phyloP scores from a whole-genome alignment of 2,329 filamentous ascomycete genomes.

The Meredithiella fracta region DNA sequence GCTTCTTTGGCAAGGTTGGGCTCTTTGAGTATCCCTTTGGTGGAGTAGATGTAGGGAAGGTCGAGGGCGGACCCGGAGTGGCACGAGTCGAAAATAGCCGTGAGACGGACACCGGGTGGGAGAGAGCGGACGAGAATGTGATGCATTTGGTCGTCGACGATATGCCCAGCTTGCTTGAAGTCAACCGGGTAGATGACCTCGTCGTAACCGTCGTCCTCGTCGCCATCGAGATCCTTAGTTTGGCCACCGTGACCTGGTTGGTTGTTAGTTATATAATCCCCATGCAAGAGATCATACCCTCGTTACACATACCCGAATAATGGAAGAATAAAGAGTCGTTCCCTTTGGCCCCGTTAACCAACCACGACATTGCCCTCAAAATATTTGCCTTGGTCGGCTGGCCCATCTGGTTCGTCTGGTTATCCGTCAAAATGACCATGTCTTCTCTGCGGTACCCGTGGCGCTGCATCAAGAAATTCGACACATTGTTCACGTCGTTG shows the following conservation, averaged over 20 bases:
- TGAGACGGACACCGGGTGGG: slow-evolving; percentile 49
- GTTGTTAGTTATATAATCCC: too few species aligned
- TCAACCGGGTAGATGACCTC: slow-evolving; percentile 43
- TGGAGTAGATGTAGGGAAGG: slow-evolving; percentile 44
- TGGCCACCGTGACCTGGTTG: slow-evolving; percentile 35
- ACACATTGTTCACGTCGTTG: slow-evolving; percentile 45
- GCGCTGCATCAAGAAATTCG: slow-evolving; percentile 35
- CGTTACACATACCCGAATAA: slow-evolving; percentile 28
- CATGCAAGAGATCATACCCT: too few species aligned
- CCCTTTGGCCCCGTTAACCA: slow-evolving; percentile 38
- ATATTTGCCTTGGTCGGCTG: slow-evolving; percentile 40
- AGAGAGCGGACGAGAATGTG: slow-evolving; percentile 46
- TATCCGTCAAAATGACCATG: slow-evolving; percentile 41
- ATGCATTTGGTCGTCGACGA: slow-evolving; percentile 44
- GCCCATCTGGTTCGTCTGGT: slow-evolving; percentile 40
- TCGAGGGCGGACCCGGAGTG: slow-evolving; percentile 42
- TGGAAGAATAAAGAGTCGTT: slow-evolving; percentile 45
- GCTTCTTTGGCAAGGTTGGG: slow-evolving; percentile 58
- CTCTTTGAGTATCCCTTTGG: slow-evolving; percentile 56
- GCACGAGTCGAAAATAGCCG: slow-evolving; percentile 38
- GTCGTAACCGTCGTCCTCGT: slow-evolving; percentile 40
- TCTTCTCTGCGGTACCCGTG: slow-evolving; percentile 41
- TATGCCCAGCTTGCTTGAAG: slow-evolving; percentile 35
- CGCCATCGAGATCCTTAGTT: slow-evolving; percentile 38
- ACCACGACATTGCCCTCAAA: slow-evolving; percentile 40